Evolutionary conservation across 1,284 basidiomycete genomes (phyloP), one percentile per base, ranked within the genome.

Genomic region (Pseudozyma flocculosa): DNA sequence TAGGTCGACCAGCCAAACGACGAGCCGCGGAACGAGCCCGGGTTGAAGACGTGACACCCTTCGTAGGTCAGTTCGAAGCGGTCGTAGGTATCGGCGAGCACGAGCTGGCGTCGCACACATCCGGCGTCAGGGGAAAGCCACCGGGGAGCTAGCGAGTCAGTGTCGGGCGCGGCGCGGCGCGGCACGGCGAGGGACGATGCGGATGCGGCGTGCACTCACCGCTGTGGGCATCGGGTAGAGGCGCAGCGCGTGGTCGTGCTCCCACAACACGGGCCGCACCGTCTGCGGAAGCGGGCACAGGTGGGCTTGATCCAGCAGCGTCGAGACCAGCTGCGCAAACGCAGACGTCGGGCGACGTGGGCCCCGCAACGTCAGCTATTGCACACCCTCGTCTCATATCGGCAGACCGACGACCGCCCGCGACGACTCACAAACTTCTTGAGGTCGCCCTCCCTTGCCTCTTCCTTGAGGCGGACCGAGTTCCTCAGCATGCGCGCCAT

Each of bases 31-130:
- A 78, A 78, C 1, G 74, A 72, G 14, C 95, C 94, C 0, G 95
- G 95, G 78, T 98, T 99, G 82, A 98, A 92, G 26, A 98, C 95
- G 79, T 97, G 94, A 74, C 95, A 98, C 7, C 91, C 92, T 47
- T 94, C 93, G 76, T 99, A 99, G 1, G 93, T 98, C 65, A 97
- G 83, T 72, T 95, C 92, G 78, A 90, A 99, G 34, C 89, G 85
- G 74, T 97, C 93, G 78, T 95, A 97, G 78, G 88, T 92, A 80
- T 99, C 95, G 1, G 95, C 95, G 13, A 99, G 83, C n/a, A 98
- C 84, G 21, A 96, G 82, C 91, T 94, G 70, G 30, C 7, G 34
- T 43, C 26, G 40, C 45, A 17, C 26, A 29, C n/a, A 45, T 44
- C 44, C 13, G 34, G 34, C 21, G 57, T 24, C 23, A 52, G 17